Base-by-base conservation (phyloP, 768 basidiomycete genomes). In the Russula vinacea region DNA sequence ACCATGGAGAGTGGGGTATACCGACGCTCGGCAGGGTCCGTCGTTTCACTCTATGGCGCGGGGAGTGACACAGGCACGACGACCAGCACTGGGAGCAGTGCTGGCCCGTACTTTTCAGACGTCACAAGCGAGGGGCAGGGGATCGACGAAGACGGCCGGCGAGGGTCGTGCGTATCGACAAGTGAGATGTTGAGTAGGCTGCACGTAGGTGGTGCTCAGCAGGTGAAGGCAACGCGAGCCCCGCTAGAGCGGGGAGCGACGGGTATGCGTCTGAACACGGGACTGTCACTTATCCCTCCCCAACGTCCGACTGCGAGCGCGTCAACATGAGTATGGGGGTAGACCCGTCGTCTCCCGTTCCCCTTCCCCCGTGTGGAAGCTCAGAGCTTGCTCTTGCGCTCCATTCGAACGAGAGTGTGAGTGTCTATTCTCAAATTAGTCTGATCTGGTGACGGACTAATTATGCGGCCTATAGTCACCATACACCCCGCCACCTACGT, bases 151-250 rank as follows among this genome's bases (percentile, higher is more conserved):
- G 56, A 61, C 39, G 64, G 65, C 10, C 66, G 68, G 14, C 66
- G 68, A 39, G 62, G 62, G 22, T 69, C 68, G 22, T 69, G 68
- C 53, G 62, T 67, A 32, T 68, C 66, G 6, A 62, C 68, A 7
- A 64, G 57, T 6, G 68, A 69, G 40, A 55, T 64, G 59, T 47
- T 69, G 39, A 56, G 55, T 24, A 45, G 56, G 29, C 45, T 69
- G 39, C 42, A 40, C 33, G 62, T 69, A 5, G 67, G 56, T 24
- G 51, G 56, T 14, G 66, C 56, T 1, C 24, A 17, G 35, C 40
- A 3, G 61, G 67, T 19, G 66, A 62, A 5, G 56, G 60, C n/a
- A 53, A 49, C 19, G 29, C 40, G 24, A 61, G 58, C 16, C 51
- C 49, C 11, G 7, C 49, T 22, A 55, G 59, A 35, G 33, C 55